A percentile compares a stretch with the other conserved stretches of the same genome.
phyloP scores from a whole-genome alignment of 2,329 filamentous ascomycete species.

The Mariannaea sp. region DNA sequence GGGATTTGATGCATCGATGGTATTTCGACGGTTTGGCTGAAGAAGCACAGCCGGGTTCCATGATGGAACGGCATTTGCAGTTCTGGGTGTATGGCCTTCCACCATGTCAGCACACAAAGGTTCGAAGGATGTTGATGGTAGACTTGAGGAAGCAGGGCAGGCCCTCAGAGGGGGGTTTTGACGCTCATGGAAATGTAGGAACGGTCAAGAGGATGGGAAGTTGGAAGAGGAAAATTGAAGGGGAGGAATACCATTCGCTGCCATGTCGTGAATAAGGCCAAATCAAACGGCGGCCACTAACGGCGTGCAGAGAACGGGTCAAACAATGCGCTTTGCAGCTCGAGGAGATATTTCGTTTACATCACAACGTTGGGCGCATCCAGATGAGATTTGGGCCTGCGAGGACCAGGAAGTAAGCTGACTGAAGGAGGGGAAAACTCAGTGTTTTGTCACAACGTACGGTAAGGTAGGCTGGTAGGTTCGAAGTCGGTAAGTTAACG shows the following conservation, averaged over 20 bases:
- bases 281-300: slow-evolving; percentile 26
- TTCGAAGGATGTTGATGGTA: background rate
- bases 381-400: background rate
- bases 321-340: slow-evolving; percentile 28
- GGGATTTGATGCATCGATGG: slow-evolving; percentile 36
- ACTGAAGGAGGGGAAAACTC: slow-evolving; percentile 18
- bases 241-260: slow-evolving; percentile 42
- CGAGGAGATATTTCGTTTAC: slow-evolving; percentile 24
- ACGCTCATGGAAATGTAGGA: background rate
- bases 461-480: too few species aligned
- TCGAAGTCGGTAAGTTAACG: too few species aligned
- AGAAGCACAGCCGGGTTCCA: slow-evolving; percentile 51
- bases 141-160: background rate
- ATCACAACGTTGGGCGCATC: slow-evolving; percentile 27
- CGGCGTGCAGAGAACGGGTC: slow-evolving; percentile 32
- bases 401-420: background rate
- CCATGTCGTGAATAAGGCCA: slow-evolving; percentile 37
- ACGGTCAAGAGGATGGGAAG: background rate
- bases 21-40: slow-evolving; percentile 44
- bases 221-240: slow-evolving; percentile 6
- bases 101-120: slow-evolving; percentile 14
- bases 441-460: slow-evolving; percentile 9
- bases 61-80: slow-evolving; percentile 37
- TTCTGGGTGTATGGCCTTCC: slow-evolving; percentile 38
- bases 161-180: background rate